phyloP scores from a whole-genome alignment of 129 eudicot genomes.

The Centella asiatica region DNA sequence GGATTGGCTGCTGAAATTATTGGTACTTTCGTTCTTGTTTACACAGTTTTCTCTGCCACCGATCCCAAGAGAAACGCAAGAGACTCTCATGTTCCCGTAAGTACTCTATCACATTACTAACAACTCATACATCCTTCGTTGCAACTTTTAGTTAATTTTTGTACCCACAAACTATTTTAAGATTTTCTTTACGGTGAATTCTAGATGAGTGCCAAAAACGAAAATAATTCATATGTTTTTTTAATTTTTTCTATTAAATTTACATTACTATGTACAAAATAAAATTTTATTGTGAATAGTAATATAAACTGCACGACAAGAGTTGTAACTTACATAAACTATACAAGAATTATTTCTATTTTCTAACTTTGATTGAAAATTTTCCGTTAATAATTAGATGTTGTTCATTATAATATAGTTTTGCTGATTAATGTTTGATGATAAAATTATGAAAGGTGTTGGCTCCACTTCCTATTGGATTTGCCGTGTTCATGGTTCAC shows the following conservation, averaged over 20 bases:
- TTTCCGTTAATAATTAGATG: too few relatives aligned
- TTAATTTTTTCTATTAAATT: too few relatives aligned
- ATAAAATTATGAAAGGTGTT: background rate
- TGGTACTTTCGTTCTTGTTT: constrained; percentile 9
- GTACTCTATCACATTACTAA: background rate
- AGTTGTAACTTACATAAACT: background rate
- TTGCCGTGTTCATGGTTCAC: constrained; percentile 9
- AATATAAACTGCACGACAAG: too few relatives aligned
- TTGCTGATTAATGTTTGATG: background rate
- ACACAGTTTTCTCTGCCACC: constrained; percentile 9
- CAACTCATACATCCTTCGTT: too few relatives aligned
- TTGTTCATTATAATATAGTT: background rate
- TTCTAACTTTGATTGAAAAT: background rate
- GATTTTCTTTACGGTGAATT: too few relatives aligned
- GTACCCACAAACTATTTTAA: too few relatives aligned
- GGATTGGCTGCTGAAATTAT: constrained; percentile 9
- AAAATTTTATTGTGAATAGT: too few relatives aligned
- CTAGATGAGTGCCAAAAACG: too few relatives aligned
- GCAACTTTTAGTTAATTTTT: too few relatives aligned
- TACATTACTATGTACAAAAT: too few relatives aligned
- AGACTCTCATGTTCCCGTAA: constrained; percentile 7
- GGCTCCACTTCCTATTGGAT: constrained; percentile 10
- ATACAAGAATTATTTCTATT: background rate
- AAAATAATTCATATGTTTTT: too few relatives aligned
- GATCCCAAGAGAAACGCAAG: constrained; percentile 5